These are phyloP conservation scores for Kluyveromyces sp. DNA, from an alignment of 1,139 yeast genomes.

Conservation along the genomic window DNA sequence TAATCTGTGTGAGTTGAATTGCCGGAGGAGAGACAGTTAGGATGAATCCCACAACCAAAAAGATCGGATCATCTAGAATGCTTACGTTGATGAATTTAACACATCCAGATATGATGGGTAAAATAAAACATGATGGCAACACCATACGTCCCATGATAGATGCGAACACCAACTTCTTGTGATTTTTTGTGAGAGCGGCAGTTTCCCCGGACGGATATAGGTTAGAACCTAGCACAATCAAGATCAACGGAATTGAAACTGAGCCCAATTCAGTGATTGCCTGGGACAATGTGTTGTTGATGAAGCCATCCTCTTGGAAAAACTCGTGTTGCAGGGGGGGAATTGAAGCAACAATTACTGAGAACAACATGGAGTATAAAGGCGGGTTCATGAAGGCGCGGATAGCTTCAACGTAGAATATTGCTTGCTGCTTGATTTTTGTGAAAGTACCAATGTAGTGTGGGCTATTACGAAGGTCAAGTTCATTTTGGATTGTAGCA, in stretches of 20 bases:
- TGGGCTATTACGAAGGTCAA: neutral
- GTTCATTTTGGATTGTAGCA: slow-evolving; percentile 2
- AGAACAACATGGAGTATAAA: slow-evolving; percentile 79
- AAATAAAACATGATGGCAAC: slow-evolving; percentile 54
- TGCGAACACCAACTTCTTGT: slow-evolving; percentile 54
- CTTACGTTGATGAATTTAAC: slow-evolving; percentile 59
- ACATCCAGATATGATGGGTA: slow-evolving; percentile 55
- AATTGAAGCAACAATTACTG: slow-evolving; percentile 77
- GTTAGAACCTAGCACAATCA: slow-evolving; percentile 71
- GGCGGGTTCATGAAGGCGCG: slow-evolving; percentile 82
- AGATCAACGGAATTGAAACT: slow-evolving; percentile 80
- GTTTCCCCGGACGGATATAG: slow-evolving; percentile 59
- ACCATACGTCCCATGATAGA: slow-evolving; percentile 69
- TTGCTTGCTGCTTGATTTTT: slow-evolving; percentile 11
- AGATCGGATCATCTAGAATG: slow-evolving; percentile 70
- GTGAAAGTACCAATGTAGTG: slow-evolving; percentile 7
- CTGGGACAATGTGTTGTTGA: slow-evolving; percentile 68
- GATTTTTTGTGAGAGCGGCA: slow-evolving; percentile 58
- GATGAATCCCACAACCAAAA: slow-evolving; percentile 63
- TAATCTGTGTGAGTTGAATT: slow-evolving; percentile 69
- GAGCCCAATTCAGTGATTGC: slow-evolving; percentile 76
- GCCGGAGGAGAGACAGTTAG: slow-evolving; percentile 75
- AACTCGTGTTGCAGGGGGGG: slow-evolving; percentile 61
- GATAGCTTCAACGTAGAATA: slow-evolving; percentile 9
- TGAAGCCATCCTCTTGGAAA: slow-evolving; percentile 58